phyloP scores from a whole-genome alignment of 2,329 filamentous ascomycete species.

The Fusarium penzigii region DNA sequence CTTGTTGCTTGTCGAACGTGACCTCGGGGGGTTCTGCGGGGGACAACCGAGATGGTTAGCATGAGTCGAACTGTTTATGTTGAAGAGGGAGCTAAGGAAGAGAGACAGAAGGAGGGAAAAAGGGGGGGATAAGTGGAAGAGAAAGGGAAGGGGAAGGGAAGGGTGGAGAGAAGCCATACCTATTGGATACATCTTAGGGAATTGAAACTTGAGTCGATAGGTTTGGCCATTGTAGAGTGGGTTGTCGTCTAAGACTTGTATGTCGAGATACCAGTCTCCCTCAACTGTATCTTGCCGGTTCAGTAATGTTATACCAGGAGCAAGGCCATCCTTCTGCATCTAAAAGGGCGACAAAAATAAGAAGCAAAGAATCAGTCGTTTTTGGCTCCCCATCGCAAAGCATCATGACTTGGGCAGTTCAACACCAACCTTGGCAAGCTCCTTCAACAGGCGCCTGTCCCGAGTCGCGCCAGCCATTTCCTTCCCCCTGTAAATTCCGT shows the following conservation, averaged over 20 bases:
- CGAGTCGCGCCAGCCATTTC: slow-evolving; percentile 49
- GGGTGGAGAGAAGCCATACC: slow-evolving; percentile 53
- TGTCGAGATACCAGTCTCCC: slow-evolving; percentile 85
- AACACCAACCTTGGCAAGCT: slow-evolving; percentile 54
- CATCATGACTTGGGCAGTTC: not conserved
- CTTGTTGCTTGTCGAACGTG: slow-evolving; percentile 70
- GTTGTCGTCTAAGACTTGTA: slow-evolving; percentile 85
- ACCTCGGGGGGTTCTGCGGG: slow-evolving; percentile 87
- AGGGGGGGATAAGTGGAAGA: no score
- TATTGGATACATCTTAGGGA: slow-evolving; percentile 84
- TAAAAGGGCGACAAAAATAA: slow-evolving; percentile 29
- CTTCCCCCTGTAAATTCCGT: slow-evolving; percentile 1
- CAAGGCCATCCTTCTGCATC: slow-evolving; percentile 57
- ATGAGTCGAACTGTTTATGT: not conserved
- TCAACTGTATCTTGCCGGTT: slow-evolving; percentile 75
- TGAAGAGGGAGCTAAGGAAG: not conserved
- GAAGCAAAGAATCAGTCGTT: slow-evolving; percentile 19
- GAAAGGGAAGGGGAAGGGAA: not conserved
- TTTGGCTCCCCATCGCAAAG: not conserved
- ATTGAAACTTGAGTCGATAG: slow-evolving; percentile 86
- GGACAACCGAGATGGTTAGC: slow-evolving; percentile 6
- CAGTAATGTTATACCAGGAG: slow-evolving; percentile 75
- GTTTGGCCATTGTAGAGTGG: slow-evolving; percentile 80
- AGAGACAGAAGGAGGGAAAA: no score
- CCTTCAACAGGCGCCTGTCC: slow-evolving; percentile 60